These are phyloP conservation scores for Draba incana DNA, from an alignment of 345 rosid genomes.

Conservation along the genomic window DNA sequence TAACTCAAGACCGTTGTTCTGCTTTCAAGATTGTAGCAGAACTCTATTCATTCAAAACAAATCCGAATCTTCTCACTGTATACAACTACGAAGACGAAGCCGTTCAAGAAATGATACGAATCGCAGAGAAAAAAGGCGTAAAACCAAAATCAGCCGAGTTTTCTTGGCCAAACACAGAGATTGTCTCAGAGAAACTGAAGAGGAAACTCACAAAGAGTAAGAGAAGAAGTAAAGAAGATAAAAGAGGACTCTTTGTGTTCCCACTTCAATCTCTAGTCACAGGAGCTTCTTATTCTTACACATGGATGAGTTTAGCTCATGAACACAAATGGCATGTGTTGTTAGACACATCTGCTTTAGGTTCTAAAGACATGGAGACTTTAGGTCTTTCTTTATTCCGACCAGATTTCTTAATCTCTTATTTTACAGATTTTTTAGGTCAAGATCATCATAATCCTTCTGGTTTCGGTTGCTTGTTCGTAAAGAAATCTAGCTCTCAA, in stretches of 20 bases:
- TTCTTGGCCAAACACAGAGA: slow-evolving; percentile 60
- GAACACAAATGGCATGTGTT: slow-evolving; percentile 84
- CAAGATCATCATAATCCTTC: slow-evolving; percentile 62
- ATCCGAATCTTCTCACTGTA: slow-evolving; percentile 64
- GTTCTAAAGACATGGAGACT: slow-evolving; percentile 88
- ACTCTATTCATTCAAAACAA: slow-evolving; percentile 59
- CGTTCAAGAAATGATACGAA: slow-evolving; percentile 53
- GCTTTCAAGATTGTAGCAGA: slow-evolving; percentile 84
- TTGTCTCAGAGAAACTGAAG: slow-evolving; percentile 55
- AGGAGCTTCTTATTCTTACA: slow-evolving; percentile 71
- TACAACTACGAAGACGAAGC: slow-evolving; percentile 83
- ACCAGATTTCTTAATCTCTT: slow-evolving; percentile 80
- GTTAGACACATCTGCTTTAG: slow-evolving; percentile 76
- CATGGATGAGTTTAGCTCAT: slow-evolving; percentile 79
- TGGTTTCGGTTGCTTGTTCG: slow-evolving; percentile 76
- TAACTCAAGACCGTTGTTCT: slow-evolving; percentile 70
- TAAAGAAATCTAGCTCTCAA: slow-evolving; percentile 59
- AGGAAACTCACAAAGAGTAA: slow-evolving; percentile 49
- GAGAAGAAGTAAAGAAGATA: slow-evolving; percentile 41
- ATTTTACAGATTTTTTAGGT: slow-evolving; percentile 75
- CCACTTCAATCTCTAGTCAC: slow-evolving; percentile 80
- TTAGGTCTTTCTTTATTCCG: slow-evolving; percentile 77
- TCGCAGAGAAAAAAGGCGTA: slow-evolving; percentile 68
- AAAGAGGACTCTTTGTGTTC: slow-evolving; percentile 74
- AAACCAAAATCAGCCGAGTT: slow-evolving; percentile 61